A percentile compares a stretch with the other conserved stretches of the same genome.
Conservation (phyloP, 1,139 yeast species). For the Diutina sp. region DNA sequence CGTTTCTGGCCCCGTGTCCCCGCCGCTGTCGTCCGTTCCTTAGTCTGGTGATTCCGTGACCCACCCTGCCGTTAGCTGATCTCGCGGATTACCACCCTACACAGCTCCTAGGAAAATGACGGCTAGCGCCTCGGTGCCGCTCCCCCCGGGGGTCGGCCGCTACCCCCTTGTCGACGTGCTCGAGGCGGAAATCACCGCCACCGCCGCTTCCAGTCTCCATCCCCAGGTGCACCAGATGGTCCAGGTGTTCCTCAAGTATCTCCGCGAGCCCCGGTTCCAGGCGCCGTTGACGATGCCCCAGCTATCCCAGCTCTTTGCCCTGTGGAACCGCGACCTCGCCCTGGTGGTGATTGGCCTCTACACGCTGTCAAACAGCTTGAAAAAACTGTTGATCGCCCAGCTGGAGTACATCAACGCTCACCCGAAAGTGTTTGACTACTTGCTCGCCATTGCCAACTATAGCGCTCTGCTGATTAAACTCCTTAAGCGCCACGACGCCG, state of each 20-base stretch:
- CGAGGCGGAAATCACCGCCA: not conserved
- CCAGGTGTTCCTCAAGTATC: constrained; percentile 20
- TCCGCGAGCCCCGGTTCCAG: constrained; percentile 33
- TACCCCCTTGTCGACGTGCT: not conserved
- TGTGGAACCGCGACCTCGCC: constrained; percentile 26
- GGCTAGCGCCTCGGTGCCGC: not conserved
- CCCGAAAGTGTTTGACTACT: constrained; percentile 25
- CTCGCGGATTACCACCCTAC: too few species aligned
- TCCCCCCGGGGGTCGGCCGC: not conserved
- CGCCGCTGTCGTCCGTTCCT: not conserved
- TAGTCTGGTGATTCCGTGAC: too few species aligned
- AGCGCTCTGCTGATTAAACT: constrained; percentile 26
- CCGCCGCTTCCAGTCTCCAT: constrained; percentile 5
- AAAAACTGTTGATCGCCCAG: constrained; percentile 23
- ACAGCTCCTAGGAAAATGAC: not conserved
- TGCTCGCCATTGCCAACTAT: constrained; percentile 33
- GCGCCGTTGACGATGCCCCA: constrained; percentile 26
- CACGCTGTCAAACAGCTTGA: constrained; percentile 27
- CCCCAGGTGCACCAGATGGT: constrained; percentile 14
- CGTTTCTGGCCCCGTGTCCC: not conserved
- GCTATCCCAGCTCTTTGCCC: constrained; percentile 19
- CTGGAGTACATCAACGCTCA: constrained; percentile 17
- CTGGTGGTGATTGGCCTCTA: constrained; percentile 20
- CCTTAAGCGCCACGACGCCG: constrained; percentile 22
- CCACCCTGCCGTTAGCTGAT: too few species aligned